Conservation (phyloP, 257 asterid genomes). For the Solanum dulcamara region DNA sequence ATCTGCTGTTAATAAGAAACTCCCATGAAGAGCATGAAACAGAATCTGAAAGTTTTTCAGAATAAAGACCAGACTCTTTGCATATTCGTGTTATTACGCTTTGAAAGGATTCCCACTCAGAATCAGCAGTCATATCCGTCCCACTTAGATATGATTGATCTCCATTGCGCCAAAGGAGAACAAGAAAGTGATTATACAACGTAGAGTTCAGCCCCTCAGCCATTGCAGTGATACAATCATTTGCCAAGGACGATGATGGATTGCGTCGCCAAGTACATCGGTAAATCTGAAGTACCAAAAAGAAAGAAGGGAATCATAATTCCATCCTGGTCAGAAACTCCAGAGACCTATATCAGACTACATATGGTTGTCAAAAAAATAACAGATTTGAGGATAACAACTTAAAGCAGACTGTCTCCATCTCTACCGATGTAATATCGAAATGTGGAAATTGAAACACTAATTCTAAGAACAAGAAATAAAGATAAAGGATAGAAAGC, state of each 20-base stretch:
- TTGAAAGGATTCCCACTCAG: conserved; percentile 82
- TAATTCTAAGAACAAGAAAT: background rate
- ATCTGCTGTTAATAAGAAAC: conserved; percentile 67
- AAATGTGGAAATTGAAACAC: background rate
- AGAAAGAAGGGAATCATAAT: background rate
- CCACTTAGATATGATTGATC: conserved; percentile 40
- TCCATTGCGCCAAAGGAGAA: conserved; percentile 58
- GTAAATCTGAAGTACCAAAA: conserved; percentile 37
- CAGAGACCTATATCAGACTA: background rate
- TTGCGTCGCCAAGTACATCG: conserved; percentile 65
- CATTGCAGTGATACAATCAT: conserved; percentile 81
- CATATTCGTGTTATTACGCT: conserved; percentile 38
- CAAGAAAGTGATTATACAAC: conserved; percentile 60
- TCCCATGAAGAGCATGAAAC: conserved; percentile 75
- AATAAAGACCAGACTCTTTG: conserved; percentile 18
- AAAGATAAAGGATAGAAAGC: background rate
- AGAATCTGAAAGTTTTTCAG: conserved; percentile 24
- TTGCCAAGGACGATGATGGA: conserved; percentile 78
- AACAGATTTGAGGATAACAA: background rate
- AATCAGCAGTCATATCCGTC: conserved; percentile 40
- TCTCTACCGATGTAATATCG: background rate
- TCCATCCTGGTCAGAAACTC: background rate
- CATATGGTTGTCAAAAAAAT: background rate
- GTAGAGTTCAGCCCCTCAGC: conserved; percentile 68
- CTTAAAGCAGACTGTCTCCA: background rate